Base-by-base conservation (phyloP, 345 rosid genomes). In the Moricandia moricandioides region DNA sequence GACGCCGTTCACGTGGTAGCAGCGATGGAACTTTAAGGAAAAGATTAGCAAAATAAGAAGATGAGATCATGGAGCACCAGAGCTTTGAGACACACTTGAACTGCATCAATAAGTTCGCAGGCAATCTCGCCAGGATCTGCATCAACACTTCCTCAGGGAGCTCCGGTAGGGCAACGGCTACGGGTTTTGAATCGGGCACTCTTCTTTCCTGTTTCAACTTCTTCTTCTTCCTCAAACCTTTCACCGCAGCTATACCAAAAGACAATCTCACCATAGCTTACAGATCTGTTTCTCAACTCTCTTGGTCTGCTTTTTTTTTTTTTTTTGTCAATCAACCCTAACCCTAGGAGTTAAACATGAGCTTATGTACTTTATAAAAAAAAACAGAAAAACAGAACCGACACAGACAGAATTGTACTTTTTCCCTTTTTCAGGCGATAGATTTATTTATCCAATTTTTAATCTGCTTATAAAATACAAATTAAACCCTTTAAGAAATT, bases 21-120 rank as follows among this genome's bases (percentile, higher is more conserved):
- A 29, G 62, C 14, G 67, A 43, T 30, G 17, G 7, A 45, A 6
- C 8, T 45, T 45, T 31, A 60, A 12, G 31, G 13, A 71, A 71
- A 71, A 12, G 67, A 7, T 71, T 12, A 14, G 74, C 21, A 17
- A 71, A 3, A 60, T 71, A 71, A 13, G 45, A 4, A 0, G 67
- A 59, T 29, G 33, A 11, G 43, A 71, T 71, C 18, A 59, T 27
- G 43, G 47, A 59, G 31, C 7, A 70, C 74, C 65, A 70, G 1
- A 3, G 74, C 17, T 1, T 45, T 16, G 66, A 70, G 16, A 60
- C 59, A 16, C 67, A 30, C 59, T 17, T 71, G 40, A 61, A 45
- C 67, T 18, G 62, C 67, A 21, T 43, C 58, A 70, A 16, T 5
- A 27, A 4, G 2, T 59, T 60, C 0, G 45, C 66, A 0, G 74